phyloP scores from a whole-genome alignment of 495 filamentous ascomycete genomes.

The Penicillium longicatenatum region DNA sequence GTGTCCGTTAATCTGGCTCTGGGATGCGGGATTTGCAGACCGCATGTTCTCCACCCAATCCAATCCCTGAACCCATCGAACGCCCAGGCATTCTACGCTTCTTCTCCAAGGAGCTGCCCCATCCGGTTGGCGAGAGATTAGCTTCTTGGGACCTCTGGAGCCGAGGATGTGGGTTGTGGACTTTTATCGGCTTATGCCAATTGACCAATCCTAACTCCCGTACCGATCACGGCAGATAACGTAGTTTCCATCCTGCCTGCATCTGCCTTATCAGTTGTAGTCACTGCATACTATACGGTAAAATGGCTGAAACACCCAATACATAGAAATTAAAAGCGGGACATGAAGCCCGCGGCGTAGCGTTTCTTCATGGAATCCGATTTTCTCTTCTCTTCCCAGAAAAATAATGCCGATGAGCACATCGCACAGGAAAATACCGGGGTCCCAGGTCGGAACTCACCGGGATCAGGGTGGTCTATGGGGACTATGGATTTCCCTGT shows the following conservation, averaged over 20 bases:
- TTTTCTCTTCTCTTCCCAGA: too few species aligned
- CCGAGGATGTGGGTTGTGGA: neutral
- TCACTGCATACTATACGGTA: neutral
- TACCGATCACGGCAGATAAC: slow-evolving; percentile 31
- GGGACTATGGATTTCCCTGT: neutral
- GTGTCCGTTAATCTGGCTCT: slow-evolving; percentile 8
- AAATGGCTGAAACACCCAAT: neutral
- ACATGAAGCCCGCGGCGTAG: neutral
- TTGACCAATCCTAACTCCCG: slow-evolving; percentile 6
- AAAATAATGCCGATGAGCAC: too few species aligned
- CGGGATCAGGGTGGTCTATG: slow-evolving; percentile 16
- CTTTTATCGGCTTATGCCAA: neutral
- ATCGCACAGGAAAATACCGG: neutral
- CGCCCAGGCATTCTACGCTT: neutral
- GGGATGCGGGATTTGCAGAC: slow-evolving; percentile 19
- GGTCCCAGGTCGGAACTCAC: slow-evolving; percentile 15
- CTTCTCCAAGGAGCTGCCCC: neutral
- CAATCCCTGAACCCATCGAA: slow-evolving; percentile 2
- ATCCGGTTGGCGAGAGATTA: neutral
- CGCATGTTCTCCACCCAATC: slow-evolving; percentile 18
- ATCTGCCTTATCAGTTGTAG: slow-evolving; percentile 20
- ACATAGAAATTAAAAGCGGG: neutral
- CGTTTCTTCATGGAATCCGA: neutral
- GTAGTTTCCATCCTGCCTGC: slow-evolving; percentile 27
- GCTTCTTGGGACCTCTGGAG: neutral